A percentile compares a stretch with the other conserved stretches of the same genome.
Conservation (phyloP, 352 stramenopile species). For the Peronospora destructor region DNA sequence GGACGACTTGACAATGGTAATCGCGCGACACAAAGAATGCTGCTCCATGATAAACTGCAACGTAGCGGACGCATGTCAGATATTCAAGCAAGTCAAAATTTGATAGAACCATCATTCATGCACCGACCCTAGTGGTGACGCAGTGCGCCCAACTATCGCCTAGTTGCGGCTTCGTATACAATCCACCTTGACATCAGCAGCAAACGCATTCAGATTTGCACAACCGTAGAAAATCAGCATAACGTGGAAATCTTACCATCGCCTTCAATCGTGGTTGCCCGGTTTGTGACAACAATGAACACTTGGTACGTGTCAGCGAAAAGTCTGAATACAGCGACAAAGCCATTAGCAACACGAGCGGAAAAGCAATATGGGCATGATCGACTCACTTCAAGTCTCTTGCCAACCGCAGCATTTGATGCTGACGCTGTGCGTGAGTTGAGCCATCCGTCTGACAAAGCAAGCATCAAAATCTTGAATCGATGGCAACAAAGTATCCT, state of each 20-base stretch:
- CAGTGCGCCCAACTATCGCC: slow-evolving; percentile 67
- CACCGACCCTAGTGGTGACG: slow-evolving; percentile 47
- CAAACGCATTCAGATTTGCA: slow-evolving; percentile 2
- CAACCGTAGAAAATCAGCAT: neutral
- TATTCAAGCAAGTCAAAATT: slow-evolving; percentile 2
- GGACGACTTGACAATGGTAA: slow-evolving; percentile 62
- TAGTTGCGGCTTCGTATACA: slow-evolving; percentile 59
- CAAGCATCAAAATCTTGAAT: neutral
- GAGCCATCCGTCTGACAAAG: slow-evolving; percentile 29
- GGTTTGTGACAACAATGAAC: slow-evolving; percentile 66
- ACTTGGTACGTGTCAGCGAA: slow-evolving; percentile 56
- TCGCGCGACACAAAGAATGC: slow-evolving; percentile 37
- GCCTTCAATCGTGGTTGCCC: slow-evolving; percentile 37
- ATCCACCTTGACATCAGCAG: slow-evolving; percentile 21
- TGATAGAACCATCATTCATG: neutral
- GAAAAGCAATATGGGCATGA: neutral
- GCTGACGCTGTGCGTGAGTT: slow-evolving; percentile 35
- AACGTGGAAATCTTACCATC: slow-evolving; percentile 12
- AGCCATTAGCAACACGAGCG: neutral
- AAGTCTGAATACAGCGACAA: slow-evolving; percentile 28
- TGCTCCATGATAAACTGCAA: slow-evolving; percentile 60
- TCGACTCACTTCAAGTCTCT: slow-evolving; percentile 45
- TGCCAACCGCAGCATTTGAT: slow-evolving; percentile 43
- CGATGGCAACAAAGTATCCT: neutral
- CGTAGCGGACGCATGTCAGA: slow-evolving; percentile 6